These are phyloP conservation scores for Tuber indicum DNA, from an alignment of 495 filamentous ascomycete genomes.

Conservation along the genomic window DNA sequence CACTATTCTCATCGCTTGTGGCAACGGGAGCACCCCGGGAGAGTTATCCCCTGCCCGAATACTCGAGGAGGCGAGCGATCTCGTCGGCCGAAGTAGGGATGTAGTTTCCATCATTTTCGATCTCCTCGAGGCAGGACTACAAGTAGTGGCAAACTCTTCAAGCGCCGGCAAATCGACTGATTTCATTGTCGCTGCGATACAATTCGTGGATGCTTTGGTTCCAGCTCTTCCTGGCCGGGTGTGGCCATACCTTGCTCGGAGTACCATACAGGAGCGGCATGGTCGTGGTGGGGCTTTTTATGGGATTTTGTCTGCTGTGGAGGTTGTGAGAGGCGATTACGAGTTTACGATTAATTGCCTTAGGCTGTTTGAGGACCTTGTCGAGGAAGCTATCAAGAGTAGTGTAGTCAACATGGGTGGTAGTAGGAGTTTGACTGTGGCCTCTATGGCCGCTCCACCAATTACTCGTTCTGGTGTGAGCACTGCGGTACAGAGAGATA, in stretches of 20 bases:
- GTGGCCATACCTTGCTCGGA: constrained; percentile 82
- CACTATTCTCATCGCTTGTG: constrained; percentile 50
- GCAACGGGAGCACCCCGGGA: constrained; percentile 16
- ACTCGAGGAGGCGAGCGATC: constrained; percentile 65
- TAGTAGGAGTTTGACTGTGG: constrained; percentile 30
- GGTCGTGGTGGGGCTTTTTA: constrained; percentile 66
- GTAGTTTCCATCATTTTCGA: constrained; percentile 74
- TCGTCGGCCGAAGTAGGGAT: constrained; percentile 65
- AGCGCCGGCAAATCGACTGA: constrained; percentile 45
- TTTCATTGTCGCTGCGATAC: constrained; percentile 64
- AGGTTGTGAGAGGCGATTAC: constrained; percentile 67
- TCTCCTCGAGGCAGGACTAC: constrained; percentile 66
- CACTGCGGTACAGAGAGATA: constrained; percentile 65
- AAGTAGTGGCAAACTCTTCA: constrained; percentile 45
- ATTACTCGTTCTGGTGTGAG: constrained; percentile 59
- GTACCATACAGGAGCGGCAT: constrained; percentile 64
- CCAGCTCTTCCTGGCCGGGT: constrained; percentile 68
- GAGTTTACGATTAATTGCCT: constrained; percentile 67
- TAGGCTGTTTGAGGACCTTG: constrained; percentile 62
- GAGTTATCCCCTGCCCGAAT: constrained; percentile 42
- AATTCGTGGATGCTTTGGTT: constrained; percentile 67
- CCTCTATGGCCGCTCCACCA: constrained; percentile 49
- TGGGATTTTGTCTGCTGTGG: constrained; percentile 64
- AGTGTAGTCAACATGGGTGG: constrained; percentile 64
- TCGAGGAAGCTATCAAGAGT: constrained; percentile 68